Evolutionary conservation across 2,329 filamentous ascomycete genomes (phyloP).

Genomic region (Diplodia corticola): DNA sequence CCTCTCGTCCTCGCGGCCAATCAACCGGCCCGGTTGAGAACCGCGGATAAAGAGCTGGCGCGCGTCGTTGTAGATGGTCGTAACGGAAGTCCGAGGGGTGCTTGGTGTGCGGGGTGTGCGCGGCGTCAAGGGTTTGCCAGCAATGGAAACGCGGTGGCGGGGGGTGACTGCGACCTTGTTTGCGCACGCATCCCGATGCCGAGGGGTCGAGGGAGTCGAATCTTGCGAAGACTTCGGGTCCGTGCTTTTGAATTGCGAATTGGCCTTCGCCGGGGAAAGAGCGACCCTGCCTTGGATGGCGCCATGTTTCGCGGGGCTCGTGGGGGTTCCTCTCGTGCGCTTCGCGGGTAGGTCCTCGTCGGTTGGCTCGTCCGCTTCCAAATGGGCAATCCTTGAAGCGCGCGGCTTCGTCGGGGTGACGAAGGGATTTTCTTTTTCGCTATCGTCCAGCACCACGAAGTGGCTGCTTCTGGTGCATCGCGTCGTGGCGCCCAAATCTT

Average conservation of each 20-base stretch:
- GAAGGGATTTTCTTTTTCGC: constrained; percentile 68
- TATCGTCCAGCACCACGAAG: constrained; percentile 55
- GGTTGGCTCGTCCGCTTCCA: constrained; percentile 49
- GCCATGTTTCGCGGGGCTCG: constrained; percentile 53
- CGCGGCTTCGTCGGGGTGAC: constrained; percentile 39
- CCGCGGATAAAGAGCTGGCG: constrained; percentile 84
- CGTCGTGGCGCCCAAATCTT: constrained; percentile 18
- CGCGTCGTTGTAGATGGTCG: constrained; percentile 82
- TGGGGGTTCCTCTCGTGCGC: constrained; percentile 36
- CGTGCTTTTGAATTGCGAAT: constrained; percentile 52
- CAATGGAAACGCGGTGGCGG: constrained; percentile 77
- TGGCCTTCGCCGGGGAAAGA: constrained; percentile 50
- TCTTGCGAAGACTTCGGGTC: constrained; percentile 37
- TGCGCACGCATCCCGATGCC: constrained; percentile 76
- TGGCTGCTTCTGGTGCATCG: constrained; percentile 45
- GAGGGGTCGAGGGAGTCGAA: constrained; percentile 66
- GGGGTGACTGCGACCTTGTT: constrained; percentile 73
- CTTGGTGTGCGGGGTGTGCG: constrained; percentile 74
- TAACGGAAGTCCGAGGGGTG: constrained; percentile 64
- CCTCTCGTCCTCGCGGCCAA: constrained; percentile 73
- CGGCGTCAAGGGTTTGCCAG: constrained; percentile 73
- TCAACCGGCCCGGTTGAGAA: constrained; percentile 69
- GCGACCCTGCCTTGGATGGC: constrained; percentile 39
- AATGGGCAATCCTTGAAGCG: constrained; percentile 33
- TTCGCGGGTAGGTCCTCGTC: constrained; percentile 36